Evolutionary conservation across 768 basidiomycete species (phyloP), one percentile per base, ranked within the genome.

Genomic region (Tephrocybe sp.): DNA sequence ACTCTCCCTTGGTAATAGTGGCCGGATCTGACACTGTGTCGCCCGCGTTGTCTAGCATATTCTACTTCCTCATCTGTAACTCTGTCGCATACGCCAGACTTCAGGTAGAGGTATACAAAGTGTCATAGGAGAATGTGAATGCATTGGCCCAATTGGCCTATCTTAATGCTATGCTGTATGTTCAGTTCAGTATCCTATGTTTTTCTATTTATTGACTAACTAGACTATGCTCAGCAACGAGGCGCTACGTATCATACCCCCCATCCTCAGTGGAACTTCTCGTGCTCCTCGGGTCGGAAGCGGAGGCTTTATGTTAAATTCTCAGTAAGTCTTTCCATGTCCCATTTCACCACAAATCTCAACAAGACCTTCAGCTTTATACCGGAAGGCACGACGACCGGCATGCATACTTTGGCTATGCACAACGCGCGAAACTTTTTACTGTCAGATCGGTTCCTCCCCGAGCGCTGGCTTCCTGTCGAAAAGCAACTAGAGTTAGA

Each of bases 401-500:
- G 59, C 21, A 60, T 72, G 21, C 64, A 70, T 21, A 65, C 69
- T 6, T 71, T 65, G 44, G 51, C 61, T 16, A 50, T 73, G n/a
- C 72, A 73, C 22, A 67, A 69, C 47, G 56, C 66, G 18, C 58
- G 63, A 9, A 70, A 71, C 55, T 73, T 73, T 54, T 67, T 62
- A 18, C 71, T 72, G 0, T 46, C 57, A n/a, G 65, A 72, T 9
- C 51, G 52, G 9, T 73, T 71, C 55, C 58, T 68, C 47, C 73
- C 72, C 1, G 71, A 74, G 42, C 54, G 71, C 22, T 72, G 72
- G 70, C 50, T 69, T 9, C 13, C 60, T 2, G 44, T 51, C 13
- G 55, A 53, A 8, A 49, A 47, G 16, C 55, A 60, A 44, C 43
- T 44, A 25, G 43, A 35, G 19, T 49, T 51, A 41, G 50, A 56